A percentile compares a stretch with the other conserved stretches of the same genome.
phyloP scores from a whole-genome alignment of 1,139 yeast species.

The Suhomyces coccinellae region DNA sequence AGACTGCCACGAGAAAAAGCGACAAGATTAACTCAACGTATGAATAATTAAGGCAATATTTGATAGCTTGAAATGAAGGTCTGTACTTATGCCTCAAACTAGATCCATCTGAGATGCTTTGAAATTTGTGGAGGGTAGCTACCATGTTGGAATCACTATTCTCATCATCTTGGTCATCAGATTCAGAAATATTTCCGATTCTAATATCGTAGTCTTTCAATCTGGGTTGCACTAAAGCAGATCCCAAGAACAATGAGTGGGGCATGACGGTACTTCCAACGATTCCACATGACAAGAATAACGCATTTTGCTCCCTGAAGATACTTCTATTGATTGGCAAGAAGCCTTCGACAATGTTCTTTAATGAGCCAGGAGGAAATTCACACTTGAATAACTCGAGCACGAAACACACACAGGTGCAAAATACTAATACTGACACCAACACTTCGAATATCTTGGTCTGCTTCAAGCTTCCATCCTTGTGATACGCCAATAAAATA shows the following conservation, averaged over 20 bases:
- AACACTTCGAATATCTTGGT: slow-evolving; percentile 66
- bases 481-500: slow-evolving; percentile 66
- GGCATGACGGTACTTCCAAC: slow-evolving; percentile 88
- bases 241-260: slow-evolving; percentile 71
- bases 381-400: slow-evolving; percentile 57
- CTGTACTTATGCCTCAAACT: slow-evolving; percentile 38
- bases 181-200: slow-evolving; percentile 33
- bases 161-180: slow-evolving; percentile 4
- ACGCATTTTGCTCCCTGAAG: slow-evolving; percentile 56
- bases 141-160: slow-evolving; percentile 23
- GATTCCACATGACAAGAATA: slow-evolving; percentile 69
- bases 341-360: slow-evolving; percentile 54
- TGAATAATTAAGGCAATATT: slow-evolving; percentile 66
- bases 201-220: slow-evolving; percentile 61
- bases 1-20: slow-evolving; percentile 70
- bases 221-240: slow-evolving; percentile 75
- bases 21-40: slow-evolving; percentile 65
- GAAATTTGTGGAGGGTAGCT: slow-evolving; percentile 30
- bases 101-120: slow-evolving; percentile 40
- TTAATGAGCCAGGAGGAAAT: slow-evolving; percentile 37
- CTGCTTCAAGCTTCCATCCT: slow-evolving; percentile 67
- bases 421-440: slow-evolving; percentile 60
- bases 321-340: slow-evolving; percentile 52
- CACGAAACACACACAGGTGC: slow-evolving; percentile 67
- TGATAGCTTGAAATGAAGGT: slow-evolving; percentile 66